Evolutionary conservation across 2,329 filamentous ascomycete species (phyloP), one percentile per base, ranked within the genome.

Genomic region (Sporothrix brasiliensis): DNA sequence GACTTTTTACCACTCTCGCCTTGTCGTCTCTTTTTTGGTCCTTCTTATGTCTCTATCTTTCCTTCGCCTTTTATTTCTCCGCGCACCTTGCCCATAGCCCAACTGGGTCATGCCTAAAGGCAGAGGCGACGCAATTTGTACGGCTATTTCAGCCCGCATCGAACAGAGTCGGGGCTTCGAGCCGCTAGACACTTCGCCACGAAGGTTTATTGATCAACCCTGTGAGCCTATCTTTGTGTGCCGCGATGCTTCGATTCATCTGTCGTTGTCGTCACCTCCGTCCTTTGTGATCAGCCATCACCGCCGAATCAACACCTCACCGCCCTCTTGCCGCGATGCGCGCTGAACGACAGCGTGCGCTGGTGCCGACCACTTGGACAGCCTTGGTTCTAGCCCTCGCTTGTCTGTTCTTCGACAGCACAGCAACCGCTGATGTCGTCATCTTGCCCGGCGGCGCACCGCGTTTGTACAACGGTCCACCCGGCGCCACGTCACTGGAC

Each of bases 381-480:
- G 34, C 24, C 41, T 60, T 39, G 27, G 24, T 34, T 10, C 3
- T 50, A 4, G 11, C 16, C 14, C 54, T 41, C 44, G 4, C n/a
- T 16, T 47, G 9, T 14, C 24, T 24, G 13, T 6, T 65, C 41
- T 63, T 61, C 11, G 39, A 24, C 2, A 44, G 30, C 49, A 47
- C 54, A 7, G 47, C 30, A 3, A 34, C 24, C 24, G 71, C 60
- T 56, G 39, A 52, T 41, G 68, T 74, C 44, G 70, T 71, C 52
- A 73, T 77, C 56, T 72, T 77, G 49, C 75, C 75, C 30, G 75
- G 76, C 50, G 75, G 75, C 66, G 65, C 69, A 13, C 75, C 75
- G 41, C 66, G 27, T 5, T 56, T 69, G 27, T 69, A 69, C 27
- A n/a, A 30, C n/a, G 60, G 61, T 4, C 54, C 61, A 30, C 41